Evolutionary conservation across 2,329 filamentous ascomycete genomes (phyloP), one percentile per base, ranked within the genome.

Genomic region (Penicillium sclerotiorum): DNA sequence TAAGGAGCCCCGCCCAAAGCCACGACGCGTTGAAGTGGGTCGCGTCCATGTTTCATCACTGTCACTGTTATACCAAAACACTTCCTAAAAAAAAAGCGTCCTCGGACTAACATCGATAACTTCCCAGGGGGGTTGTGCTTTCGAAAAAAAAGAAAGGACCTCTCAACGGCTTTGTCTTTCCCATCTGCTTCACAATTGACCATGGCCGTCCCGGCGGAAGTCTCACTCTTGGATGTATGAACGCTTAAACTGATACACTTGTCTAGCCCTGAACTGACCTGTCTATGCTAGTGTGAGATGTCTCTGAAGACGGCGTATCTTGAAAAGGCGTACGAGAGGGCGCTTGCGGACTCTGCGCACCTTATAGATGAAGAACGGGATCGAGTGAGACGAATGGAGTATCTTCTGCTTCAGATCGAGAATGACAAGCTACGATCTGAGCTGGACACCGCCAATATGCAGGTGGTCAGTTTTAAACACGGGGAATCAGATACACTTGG

Each of bases 361-460:
- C 78, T 95, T 47, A 75, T 83, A 58, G 88, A 89, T 62, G 84
- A 90, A 57, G 92, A 97, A 68, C 83, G 86, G 52, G 77, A 83
- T 32, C 85, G 92, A 40, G 81, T 85, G 56, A 72, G 90, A 45
- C 84, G 84, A 58, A 78, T 93, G 53, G 82, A 86, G 55, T 78
- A 86, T 47, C 73, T 92, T 46, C 72, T 91, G n/a, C 75, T 89
- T n/a, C 80, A 86, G 54, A 84, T 92, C 57, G 87, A 95, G 55
- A 89, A 87, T 56, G 81, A 85, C 40, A 78, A 82, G 8, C 71
- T 96, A 22, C 81, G 83, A 56, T 80, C 85, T 37, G 79, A 86
- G 55, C 68, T 92, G 15, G 77, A 82, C 20, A 60, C 66, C 44
- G 79, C 82, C 36, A 79, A 87, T 43, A 80, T 82, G 56, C 69